These are phyloP conservation scores for Ophiosphaerella herpotricha DNA, from an alignment of 2,329 filamentous ascomycete genomes.

Conservation along the genomic window DNA sequence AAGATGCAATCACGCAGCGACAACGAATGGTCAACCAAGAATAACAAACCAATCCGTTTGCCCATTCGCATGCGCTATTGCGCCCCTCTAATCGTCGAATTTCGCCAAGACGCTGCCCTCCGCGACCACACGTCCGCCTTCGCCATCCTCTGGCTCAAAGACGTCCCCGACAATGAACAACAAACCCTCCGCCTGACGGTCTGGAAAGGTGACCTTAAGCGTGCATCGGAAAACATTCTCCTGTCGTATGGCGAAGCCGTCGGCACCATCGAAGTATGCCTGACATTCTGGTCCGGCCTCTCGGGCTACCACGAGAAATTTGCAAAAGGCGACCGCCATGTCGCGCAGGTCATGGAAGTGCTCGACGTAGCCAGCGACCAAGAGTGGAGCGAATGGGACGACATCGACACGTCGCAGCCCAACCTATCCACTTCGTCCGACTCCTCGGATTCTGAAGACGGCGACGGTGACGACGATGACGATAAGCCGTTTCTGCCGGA, in stretches of 20 bases:
- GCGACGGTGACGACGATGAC: constrained; percentile 7
- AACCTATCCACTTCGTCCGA: constrained; percentile 34
- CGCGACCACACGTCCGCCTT: constrained; percentile 64
- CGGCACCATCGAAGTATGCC: constrained; percentile 61
- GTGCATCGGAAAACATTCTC: constrained; percentile 55
- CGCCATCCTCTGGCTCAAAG: constrained; percentile 69
- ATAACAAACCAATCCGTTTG: constrained; percentile 54
- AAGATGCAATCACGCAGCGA: constrained; percentile 59
- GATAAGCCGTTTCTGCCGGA: constrained; percentile 24
- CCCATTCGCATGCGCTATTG: constrained; percentile 66
- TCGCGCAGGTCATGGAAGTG: constrained; percentile 67
- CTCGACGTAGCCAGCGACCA: constrained; percentile 66
- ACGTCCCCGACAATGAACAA: constrained; percentile 71
- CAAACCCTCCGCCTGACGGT: constrained; percentile 63
- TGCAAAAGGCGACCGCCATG: constrained; percentile 59
- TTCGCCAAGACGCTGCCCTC: constrained; percentile 60
- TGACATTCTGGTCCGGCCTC: constrained; percentile 66
- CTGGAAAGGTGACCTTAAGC: constrained; percentile 68
- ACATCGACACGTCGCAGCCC: constrained; percentile 27
- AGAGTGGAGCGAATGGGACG: constrained; percentile 47
- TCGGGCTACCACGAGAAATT: constrained; percentile 63
- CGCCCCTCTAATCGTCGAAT: constrained; percentile 61
- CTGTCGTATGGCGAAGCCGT: constrained; percentile 60
- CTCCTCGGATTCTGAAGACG: constrained; percentile 34
- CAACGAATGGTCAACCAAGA: constrained; percentile 57